These are phyloP conservation scores for Kluyveromyces sp. DNA, from an alignment of 1,139 yeast genomes.

Conservation along the genomic window DNA sequence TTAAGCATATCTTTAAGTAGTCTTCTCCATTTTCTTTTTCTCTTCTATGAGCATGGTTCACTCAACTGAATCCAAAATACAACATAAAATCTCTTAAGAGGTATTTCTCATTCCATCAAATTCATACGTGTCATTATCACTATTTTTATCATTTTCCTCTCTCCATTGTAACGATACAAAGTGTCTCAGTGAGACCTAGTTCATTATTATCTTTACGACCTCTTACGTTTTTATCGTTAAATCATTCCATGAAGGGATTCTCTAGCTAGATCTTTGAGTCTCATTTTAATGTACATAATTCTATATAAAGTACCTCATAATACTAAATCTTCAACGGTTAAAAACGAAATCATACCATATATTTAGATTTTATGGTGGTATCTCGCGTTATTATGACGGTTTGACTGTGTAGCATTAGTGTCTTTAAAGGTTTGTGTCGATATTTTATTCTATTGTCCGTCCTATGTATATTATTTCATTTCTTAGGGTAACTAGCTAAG, in stretches of 20 bases:
- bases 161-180: not conserved
- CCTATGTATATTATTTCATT: not conserved
- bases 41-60: constrained; percentile 1
- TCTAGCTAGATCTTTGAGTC: not conserved
- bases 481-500: not conserved
- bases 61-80: constrained; percentile 2
- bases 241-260: too few relatives aligned
- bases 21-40: not conserved
- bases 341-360: not conserved
- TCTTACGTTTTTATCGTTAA: too few relatives aligned
- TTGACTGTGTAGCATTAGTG: too few relatives aligned
- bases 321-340: constrained; percentile 6
- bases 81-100: too few relatives aligned
- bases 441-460: too few relatives aligned
- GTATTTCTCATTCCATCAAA: not conserved
- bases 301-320: constrained; percentile 2
- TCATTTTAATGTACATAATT: constrained; percentile 2
- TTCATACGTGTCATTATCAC: not conserved
- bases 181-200: not conserved
- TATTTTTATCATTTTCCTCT: not conserved
- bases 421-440: too few relatives aligned
- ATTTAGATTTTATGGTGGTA: too few relatives aligned
- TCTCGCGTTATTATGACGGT: too few relatives aligned
- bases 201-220: not conserved
- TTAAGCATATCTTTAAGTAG: constrained; percentile 34